Conservation (phyloP, 2,329 filamentous ascomycete genomes). For the Pyrenophora teres region DNA sequence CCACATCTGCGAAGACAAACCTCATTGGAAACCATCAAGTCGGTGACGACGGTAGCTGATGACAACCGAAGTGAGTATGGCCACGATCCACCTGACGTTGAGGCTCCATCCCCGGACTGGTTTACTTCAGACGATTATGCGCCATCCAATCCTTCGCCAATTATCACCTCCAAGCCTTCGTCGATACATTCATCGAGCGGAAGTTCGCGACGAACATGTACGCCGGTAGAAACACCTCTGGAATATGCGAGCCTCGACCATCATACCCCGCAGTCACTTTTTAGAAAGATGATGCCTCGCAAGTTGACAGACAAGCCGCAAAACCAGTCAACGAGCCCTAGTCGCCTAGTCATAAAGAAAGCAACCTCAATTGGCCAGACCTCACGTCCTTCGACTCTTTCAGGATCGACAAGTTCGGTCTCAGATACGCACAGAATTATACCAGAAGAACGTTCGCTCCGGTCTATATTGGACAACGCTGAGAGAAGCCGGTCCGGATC, state of each 20-base stretch:
- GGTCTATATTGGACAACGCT: slow-evolving; percentile 8
- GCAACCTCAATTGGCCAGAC: slow-evolving; percentile 41
- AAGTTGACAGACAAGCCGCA: slow-evolving; percentile 14
- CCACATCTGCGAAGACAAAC: slow-evolving; percentile 29
- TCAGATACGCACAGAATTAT: slow-evolving; percentile 14
- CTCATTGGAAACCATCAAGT: slow-evolving; percentile 41
- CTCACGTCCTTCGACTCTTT: slow-evolving; percentile 37
- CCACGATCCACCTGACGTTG: slow-evolving; percentile 21
- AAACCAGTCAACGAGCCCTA: slow-evolving; percentile 17
- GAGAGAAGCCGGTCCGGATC: slow-evolving; percentile 24
- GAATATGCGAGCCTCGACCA: slow-evolving; percentile 18
- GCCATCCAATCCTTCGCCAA: slow-evolving; percentile 11
- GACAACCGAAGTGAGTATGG: slow-evolving; percentile 18
- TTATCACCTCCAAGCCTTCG: slow-evolving; percentile 14
- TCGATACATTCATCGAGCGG: slow-evolving; percentile 14
- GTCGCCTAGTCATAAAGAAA: slow-evolving; percentile 38
- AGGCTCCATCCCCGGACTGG: slow-evolving; percentile 19
- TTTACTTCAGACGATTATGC: slow-evolving; percentile 17
- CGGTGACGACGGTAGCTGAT: slow-evolving; percentile 31
- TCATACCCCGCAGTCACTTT: slow-evolving; percentile 25
- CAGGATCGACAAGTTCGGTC: slow-evolving; percentile 30
- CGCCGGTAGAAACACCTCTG: slow-evolving; percentile 16
- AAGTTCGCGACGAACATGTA: slow-evolving; percentile 18
- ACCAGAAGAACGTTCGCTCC: slow-evolving; percentile 13
- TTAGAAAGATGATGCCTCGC: slow-evolving; percentile 27